A percentile compares a stretch with the other conserved stretches of the same genome.
Evolutionary conservation across 2,329 filamentous ascomycete genomes (phyloP).

Genomic region (Thelonectria blattea): DNA sequence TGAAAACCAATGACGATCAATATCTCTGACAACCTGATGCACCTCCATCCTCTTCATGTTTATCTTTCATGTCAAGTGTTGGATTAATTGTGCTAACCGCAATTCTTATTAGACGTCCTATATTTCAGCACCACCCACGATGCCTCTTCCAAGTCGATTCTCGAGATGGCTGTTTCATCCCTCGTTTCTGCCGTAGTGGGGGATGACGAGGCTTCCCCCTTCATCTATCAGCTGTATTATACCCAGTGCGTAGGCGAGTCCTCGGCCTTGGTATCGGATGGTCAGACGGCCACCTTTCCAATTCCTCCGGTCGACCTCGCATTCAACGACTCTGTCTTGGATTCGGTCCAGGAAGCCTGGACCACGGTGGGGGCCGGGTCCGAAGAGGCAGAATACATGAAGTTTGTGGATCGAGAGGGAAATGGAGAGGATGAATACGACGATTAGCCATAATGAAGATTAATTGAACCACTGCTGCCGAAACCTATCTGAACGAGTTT

Average conservation of each 20-base stretch:
- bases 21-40: conserved; percentile 91
- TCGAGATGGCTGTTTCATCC: conserved; percentile 49
- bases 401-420: conserved; percentile 76
- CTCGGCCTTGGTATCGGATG: conserved; percentile 41
- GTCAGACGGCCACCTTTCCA: conserved; percentile 61
- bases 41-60: conserved; percentile 30
- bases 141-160: conserved; percentile 42
- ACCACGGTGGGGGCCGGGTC: conserved; percentile 62
- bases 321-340: conserved; percentile 74
- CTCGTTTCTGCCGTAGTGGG: conserved; percentile 46
- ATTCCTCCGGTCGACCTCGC: conserved; percentile 68
- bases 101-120: conserved; percentile 40
- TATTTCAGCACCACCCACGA: conserved; percentile 47
- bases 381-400: conserved; percentile 67
- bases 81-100: conserved; percentile 41
- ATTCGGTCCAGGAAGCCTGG: conserved; percentile 75
- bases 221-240: conserved; percentile 61
- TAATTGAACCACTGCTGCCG: conserved; percentile 1
- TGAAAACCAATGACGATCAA: conserved; percentile 87
- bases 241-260: conserved; percentile 52
- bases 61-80: conserved; percentile 9
- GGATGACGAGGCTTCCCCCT: conserved; percentile 29
- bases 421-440: conserved; percentile 65
- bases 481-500: background rate
- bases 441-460: conserved; percentile 20